Percentiles rank a stretch among this genome's conserved stretches.
Evolutionary conservation across 2,329 filamentous ascomycete species (phyloP).

Genomic region (Hypoxylon sp.): DNA sequence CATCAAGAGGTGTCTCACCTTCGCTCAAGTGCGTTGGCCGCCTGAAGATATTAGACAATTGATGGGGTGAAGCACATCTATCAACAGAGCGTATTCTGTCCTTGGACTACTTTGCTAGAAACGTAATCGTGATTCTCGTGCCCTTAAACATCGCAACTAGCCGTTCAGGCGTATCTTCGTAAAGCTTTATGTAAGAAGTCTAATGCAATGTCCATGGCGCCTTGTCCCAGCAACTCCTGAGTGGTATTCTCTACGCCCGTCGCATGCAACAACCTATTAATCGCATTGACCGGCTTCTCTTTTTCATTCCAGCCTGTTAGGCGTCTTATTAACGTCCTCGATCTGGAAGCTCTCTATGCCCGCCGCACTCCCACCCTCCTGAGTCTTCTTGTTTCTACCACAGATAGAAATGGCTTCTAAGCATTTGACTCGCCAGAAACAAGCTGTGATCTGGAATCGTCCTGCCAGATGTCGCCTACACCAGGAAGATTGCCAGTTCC

Average conservation of each 20-base stretch:
- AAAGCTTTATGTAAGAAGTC: constrained; percentile 11
- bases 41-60: constrained; percentile 92
- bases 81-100: constrained; percentile 24
- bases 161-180: constrained; percentile 13
- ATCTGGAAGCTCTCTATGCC: background rate
- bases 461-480: constrained; percentile 45
- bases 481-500: constrained; percentile 34
- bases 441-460: constrained; percentile 35
- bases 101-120: constrained; percentile 5
- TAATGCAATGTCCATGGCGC: constrained; percentile 32
- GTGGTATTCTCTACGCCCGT: background rate
- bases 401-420: constrained; percentile 17
- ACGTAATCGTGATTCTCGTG: constrained; percentile 30
- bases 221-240: constrained; percentile 38
- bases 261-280: constrained; percentile 1
- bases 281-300: background rate
- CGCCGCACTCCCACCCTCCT: background rate
- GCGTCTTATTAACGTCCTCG: background rate
- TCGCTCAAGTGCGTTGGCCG: constrained; percentile 96
- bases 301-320: background rate
- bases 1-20: constrained; percentile 96
- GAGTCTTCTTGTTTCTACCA: background rate
- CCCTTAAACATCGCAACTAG: constrained; percentile 5
- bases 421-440: constrained; percentile 24
- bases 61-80: constrained; percentile 75